Evolutionary conservation across 495 filamentous ascomycete genomes (phyloP), one percentile per base, ranked within the genome.

Genomic region (Chaetomidium leptoderma): DNA sequence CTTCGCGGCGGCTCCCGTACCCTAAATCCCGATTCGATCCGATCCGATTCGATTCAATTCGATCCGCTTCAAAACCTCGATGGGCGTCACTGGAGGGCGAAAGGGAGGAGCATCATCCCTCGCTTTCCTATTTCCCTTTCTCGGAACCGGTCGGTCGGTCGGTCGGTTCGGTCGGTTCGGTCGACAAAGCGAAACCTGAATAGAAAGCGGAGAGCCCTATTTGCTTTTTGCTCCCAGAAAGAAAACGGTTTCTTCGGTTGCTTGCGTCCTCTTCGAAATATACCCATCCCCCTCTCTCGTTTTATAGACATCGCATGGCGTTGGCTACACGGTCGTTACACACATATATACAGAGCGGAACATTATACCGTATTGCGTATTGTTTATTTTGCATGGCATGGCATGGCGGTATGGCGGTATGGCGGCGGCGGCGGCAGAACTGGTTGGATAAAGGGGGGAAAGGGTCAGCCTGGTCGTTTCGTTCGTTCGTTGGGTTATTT

Each of bases 211-310:
- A n/a, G n/a, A n/a, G n/a, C n/a, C n/a, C 32, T 33, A 33, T 6
- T 33, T 11, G 11, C 32, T 19, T 1, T n/a, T 17, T 40, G 11
- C 37, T 40, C 2, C 37, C 3, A 33, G 32, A 33, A 11, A 36
- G 1, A 42, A 42, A 17, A 21, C 19, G 39, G 8, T 36, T 16
- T 11, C 2, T 23, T 47, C 26, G 21, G 6, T 9, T 43, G 9
- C 7, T 21, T 16, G 36, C 14, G 16, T 43, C 26, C 9, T 37
- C 1, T 51, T 37, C 24, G 40, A 8, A 51, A 43, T 58, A 58
- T 58, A 58, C 55, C 55, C n/a, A n/a, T n/a, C n/a, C 55, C 55
- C 32, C 32, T 29, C 47, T 51, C 37, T 58, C 55, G 36, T 33
- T 50, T 58, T 21, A 32, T 21, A n/a, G 30, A 26, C 13, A 32